Percentiles rank a stretch among this genome's conserved stretches.
phyloP scores from a whole-genome alignment of 139 green algal genomes.

The Chlamydomonas urium region DNA sequence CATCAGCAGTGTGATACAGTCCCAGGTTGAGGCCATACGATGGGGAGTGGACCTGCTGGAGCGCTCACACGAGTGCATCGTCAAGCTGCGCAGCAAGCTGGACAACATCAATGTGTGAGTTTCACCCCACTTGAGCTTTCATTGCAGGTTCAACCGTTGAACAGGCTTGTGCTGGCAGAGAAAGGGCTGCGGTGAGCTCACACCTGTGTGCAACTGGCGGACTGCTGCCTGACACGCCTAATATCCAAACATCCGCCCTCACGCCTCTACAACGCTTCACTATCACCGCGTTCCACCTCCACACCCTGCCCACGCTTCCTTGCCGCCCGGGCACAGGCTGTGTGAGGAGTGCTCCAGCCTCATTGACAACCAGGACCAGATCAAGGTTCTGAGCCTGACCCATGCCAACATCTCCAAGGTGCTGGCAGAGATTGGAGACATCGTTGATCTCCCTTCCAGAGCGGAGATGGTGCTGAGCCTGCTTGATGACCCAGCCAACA shows the following conservation, averaged over 20 bases:
- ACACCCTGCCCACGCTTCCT: background rate
- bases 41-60: slow-evolving; percentile 67
- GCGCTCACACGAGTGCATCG: slow-evolving; percentile 44
- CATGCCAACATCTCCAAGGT: slow-evolving; percentile 67
- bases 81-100: slow-evolving; percentile 39
- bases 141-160: too few species aligned
- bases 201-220: too few species aligned
- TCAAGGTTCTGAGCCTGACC: slow-evolving; percentile 59
- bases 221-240: too few species aligned
- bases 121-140: too few species aligned
- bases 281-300: too few species aligned
- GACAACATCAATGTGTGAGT: slow-evolving; percentile 44
- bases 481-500: slow-evolving; percentile 37
- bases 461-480: slow-evolving; percentile 55
- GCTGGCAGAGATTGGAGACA: slow-evolving; percentile 52
- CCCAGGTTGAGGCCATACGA: slow-evolving; percentile 51
- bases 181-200: too few species aligned
- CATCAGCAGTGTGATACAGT: slow-evolving; percentile 11
- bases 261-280: too few species aligned
- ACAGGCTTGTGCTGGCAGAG: too few species aligned
- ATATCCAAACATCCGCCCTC: too few species aligned
- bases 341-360: slow-evolving; percentile 68
- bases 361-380: slow-evolving; percentile 75
- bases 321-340: slow-evolving; percentile 44
- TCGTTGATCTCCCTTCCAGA: slow-evolving; percentile 51